Evolutionary conservation across 176 grass and related monocot genomes (phyloP), one percentile per base, ranked within the genome.

Genomic region (Miscanthus lutarioriparius): DNA sequence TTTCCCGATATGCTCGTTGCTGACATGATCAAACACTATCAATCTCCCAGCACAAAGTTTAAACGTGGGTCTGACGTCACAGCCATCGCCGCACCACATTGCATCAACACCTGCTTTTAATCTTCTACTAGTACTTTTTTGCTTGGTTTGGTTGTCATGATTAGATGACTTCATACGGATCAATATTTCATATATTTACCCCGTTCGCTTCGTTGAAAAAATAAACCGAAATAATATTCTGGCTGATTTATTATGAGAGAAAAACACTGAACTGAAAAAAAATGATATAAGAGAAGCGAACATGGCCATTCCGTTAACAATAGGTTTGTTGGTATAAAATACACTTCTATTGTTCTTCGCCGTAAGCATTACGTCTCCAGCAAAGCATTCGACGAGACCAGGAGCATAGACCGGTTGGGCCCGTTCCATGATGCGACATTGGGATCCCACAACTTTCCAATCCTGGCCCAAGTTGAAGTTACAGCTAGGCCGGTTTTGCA

Each of bases 1-100:
- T 17, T 17, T 75, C 27, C 45, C 9, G 22, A 51, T 53, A 75
- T 30, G 15, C 30, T 30, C 17, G 28, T 35, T 74, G 71, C 43
- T 74, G 28, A 74, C 19, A 76, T 38, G 49, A 76, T 58, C 74
- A 58, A 58, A 7, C 49, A 59, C 74, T 76, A 59, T 1, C 74
- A n/a, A 48, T 48, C 47, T 51, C 1, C 16, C 5, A 51, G 47
- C 16, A 1, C 4, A 48, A 48, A 48, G n/a, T 16, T 48, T 48
- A 48, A 48, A 48, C 16, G 16, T 6, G 17, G 16, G 17, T 20
- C 49, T 20, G 23, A 30, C 26, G 62, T 64, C 62, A 64, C 62
- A 64, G 26, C 13, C 62, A 64, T 12, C 4, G 58, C 56, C n/a
- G 9, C 51, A 9, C 62, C 25, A 64, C 26, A 12, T 65, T 30